These are phyloP conservation scores for Fusarium devonianum DNA, from an alignment of 2,329 filamentous ascomycete species.

Conservation along the genomic window DNA sequence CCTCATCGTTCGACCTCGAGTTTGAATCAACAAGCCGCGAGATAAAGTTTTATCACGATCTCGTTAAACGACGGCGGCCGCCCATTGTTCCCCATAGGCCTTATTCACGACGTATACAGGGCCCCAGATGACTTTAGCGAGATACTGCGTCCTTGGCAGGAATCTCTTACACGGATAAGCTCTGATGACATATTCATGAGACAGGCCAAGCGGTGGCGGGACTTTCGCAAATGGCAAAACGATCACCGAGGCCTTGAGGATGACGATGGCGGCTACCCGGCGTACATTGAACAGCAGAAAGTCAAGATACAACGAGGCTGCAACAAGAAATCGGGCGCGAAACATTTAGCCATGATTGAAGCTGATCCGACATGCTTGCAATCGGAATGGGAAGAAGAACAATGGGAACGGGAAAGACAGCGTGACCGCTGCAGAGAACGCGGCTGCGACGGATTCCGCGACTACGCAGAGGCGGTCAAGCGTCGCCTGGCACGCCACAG, in stretches of 20 bases:
- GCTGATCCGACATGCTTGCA: slow-evolving; percentile 18
- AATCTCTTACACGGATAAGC: not conserved
- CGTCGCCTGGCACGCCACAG: slow-evolving; percentile 40
- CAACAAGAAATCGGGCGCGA: slow-evolving; percentile 4
- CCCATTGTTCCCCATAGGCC: slow-evolving; percentile 41
- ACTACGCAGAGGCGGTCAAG: slow-evolving; percentile 40
- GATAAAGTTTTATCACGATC: slow-evolving; percentile 38
- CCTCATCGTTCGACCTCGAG: not conserved
- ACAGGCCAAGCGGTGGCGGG: slow-evolving; percentile 41
- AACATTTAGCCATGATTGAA: slow-evolving; percentile 15
- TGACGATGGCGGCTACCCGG: slow-evolving; percentile 26
- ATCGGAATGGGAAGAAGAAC: slow-evolving; percentile 8
- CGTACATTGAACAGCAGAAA: not conserved
- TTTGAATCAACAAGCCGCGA: slow-evolving; percentile 10
- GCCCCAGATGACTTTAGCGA: slow-evolving; percentile 36
- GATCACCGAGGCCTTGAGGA: slow-evolving; percentile 34
- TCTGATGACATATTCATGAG: slow-evolving; percentile 24
- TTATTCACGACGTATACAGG: slow-evolving; percentile 35
- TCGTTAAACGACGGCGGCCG: slow-evolving; percentile 44
- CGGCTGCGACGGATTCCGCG: slow-evolving; percentile 29
- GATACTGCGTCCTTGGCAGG: slow-evolving; percentile 41
- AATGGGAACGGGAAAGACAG: not conserved
- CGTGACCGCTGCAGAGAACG: slow-evolving; percentile 14
- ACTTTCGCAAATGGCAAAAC: slow-evolving; percentile 45
- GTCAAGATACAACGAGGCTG: not conserved